Base-by-base conservation (phyloP, 2,329 filamentous ascomycete species). In the Chaetothyriales sp. region DNA sequence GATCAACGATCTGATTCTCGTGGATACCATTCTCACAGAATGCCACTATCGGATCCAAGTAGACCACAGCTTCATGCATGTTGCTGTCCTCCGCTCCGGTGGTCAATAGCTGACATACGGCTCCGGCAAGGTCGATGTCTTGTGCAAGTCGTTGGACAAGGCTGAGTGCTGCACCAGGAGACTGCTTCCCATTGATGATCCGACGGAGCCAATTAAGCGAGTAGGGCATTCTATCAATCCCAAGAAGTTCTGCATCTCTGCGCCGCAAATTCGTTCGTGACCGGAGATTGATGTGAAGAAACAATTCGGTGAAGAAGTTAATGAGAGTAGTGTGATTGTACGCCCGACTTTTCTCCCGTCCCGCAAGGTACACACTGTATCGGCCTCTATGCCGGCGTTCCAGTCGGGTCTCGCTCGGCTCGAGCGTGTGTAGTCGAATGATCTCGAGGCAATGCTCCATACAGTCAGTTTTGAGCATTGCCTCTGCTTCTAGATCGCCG, bases 151-250 rank as follows among this genome's bases (percentile, higher is more conserved):
- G 69, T 40, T 66, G 66, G 47, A 89, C 63, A 49, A 89, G 83
- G 10, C 67, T 69, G 48, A 76, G 70, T 1, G 77, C 79, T 2
- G 71, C 70, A 1, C 62, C 56, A 0, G 67, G 65, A 50, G 80
- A 81, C 61, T 82, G 77, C 56, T 82, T 75, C 47, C 84, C 72
- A 18, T 71, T 70, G 25, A 89, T 70, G 22, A 89, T 70, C 63
- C 84, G 86, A 61, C 81, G 79, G 20, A 83, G 64, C 49, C 59
- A 61, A n/a, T 56, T 55, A 10, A 85, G 79, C n/a, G 80, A 68
- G 18, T 50, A 49, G 2, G 56, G 56, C 15, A 57, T 46, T 20
- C 50, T 52, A 10, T 43, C 22, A 9, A 58, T 22, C 18, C 56
- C 56, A 4, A 58, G 55, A 46, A 54, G 25, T 18, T 56, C 51